A percentile compares a stretch with the other conserved stretches of the same genome.
Conservation (phyloP, 2,329 filamentous ascomycete genomes). For the Monilinia polystroma region DNA sequence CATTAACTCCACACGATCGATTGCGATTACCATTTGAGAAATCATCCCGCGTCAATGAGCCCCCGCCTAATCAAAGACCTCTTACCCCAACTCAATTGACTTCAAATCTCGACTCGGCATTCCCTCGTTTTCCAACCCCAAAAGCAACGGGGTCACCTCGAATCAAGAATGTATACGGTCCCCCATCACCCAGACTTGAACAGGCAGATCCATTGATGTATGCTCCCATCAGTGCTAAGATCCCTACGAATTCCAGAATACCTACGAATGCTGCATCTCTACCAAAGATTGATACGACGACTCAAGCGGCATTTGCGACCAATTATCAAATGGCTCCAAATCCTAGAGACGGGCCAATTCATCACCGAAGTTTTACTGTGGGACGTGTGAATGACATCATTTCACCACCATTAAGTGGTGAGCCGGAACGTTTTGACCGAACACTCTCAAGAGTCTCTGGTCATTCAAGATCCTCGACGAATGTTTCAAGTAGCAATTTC, state of each 20-base stretch:
- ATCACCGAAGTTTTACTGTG: constrained; percentile 33
- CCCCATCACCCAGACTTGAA: constrained; percentile 26
- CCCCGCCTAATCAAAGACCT: constrained; percentile 42
- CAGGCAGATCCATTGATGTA: constrained; percentile 46
- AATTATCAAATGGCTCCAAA: constrained; percentile 38
- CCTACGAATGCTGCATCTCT: constrained; percentile 49
- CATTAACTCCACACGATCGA: constrained; percentile 54
- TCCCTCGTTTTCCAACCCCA: constrained; percentile 52
- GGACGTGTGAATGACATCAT: constrained; percentile 29
- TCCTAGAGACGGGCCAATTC: constrained; percentile 35
- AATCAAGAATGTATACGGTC: constrained; percentile 26
- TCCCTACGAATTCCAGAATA: constrained; percentile 47
- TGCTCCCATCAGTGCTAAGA: constrained; percentile 31
- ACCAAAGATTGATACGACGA: constrained; percentile 63
- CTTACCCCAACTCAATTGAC: constrained; percentile 46
- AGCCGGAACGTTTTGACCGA: constrained; percentile 23
- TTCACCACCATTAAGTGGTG: constrained; percentile 22
- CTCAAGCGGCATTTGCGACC: constrained; percentile 64
- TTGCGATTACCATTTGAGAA: constrained; percentile 43
- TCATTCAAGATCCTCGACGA: constrained; percentile 33
- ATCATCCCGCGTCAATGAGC: constrained; percentile 41
- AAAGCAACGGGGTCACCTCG: constrained; percentile 33
- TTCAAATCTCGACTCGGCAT: constrained; percentile 51
- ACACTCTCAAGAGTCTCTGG: constrained; percentile 32
- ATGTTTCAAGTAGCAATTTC: constrained; percentile 30